phyloP scores from a whole-genome alignment of 2,329 filamentous ascomycete species.

The Fusarium fujikuroi region DNA sequence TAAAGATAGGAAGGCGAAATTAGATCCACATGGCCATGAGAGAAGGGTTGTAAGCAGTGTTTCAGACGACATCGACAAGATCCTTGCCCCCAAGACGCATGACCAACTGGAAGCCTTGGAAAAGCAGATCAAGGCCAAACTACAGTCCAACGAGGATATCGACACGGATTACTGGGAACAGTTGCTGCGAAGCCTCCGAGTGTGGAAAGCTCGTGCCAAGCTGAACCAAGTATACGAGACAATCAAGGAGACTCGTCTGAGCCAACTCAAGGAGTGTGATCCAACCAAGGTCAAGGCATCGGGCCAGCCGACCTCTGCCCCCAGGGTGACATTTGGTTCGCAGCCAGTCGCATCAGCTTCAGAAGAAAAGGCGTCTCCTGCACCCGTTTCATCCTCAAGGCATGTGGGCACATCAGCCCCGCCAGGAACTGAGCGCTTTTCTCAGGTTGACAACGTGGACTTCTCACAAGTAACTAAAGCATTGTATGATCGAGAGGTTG shows the following conservation, averaged over 20 bases:
- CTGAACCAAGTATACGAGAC: slow-evolving; percentile 80
- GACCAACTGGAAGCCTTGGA: slow-evolving; percentile 90
- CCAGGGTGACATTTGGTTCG: slow-evolving; percentile 5
- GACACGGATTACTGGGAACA: slow-evolving; percentile 99
- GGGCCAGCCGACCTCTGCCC: slow-evolving; percentile 18
- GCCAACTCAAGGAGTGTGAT: slow-evolving; percentile 73
- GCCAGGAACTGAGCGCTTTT: slow-evolving; percentile 74
- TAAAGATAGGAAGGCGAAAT: slow-evolving; percentile 76
- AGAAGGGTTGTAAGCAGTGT: slow-evolving; percentile 84
- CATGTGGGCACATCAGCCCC: slow-evolving; percentile 53
- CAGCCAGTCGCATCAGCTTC: slow-evolving; percentile 2
- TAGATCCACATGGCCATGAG: slow-evolving; percentile 69
- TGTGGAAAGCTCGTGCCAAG: slow-evolving; percentile 93
- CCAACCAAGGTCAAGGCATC: slow-evolving; percentile 67
- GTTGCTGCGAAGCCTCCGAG: slow-evolving; percentile 81
- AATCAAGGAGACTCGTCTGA: slow-evolving; percentile 76
- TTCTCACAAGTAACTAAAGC: slow-evolving; percentile 89
- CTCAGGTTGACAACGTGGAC: slow-evolving; percentile 76
- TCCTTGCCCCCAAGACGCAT: slow-evolving; percentile 85
- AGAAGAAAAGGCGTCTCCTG: slow-evolving; percentile 15
- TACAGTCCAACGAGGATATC: slow-evolving; percentile 89
- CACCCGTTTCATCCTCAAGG: slow-evolving; percentile 32
- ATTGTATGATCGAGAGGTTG: slow-evolving; percentile 91
- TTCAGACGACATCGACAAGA: slow-evolving; percentile 85
- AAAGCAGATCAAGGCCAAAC: slow-evolving; percentile 84